Conservation (phyloP, 139 green algal species). For the Coccomyxa sp. region DNA sequence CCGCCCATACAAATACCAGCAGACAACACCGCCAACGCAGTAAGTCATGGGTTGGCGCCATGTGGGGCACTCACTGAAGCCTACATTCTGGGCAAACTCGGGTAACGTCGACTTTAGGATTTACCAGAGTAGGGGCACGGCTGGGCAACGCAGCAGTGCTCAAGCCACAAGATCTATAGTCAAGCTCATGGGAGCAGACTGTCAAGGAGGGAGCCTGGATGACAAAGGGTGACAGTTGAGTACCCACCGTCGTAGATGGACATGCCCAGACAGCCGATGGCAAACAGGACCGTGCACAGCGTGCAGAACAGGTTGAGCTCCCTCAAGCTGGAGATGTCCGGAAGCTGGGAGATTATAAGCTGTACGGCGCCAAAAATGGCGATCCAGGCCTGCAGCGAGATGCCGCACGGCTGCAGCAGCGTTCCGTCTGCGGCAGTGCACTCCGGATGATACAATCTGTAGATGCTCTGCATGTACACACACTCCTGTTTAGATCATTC, state of each 20-base stretch:
- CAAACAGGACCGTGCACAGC: constrained; percentile 34
- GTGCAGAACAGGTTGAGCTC: constrained; percentile 33
- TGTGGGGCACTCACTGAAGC: too few species aligned
- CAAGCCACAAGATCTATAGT: too few species aligned
- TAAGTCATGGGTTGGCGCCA: too few species aligned
- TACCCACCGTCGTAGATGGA: constrained; percentile 24
- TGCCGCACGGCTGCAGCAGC: constrained; percentile 1
- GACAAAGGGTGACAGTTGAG: neutral
- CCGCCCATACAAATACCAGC: too few species aligned
- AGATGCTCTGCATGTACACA: neutral
- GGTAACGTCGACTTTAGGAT: too few species aligned
- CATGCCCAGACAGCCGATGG: constrained; percentile 14
- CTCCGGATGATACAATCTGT: constrained; percentile 1
- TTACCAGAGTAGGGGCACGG: too few species aligned
- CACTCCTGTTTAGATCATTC: too few species aligned
- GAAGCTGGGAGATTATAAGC: constrained; percentile 38
- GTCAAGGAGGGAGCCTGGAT: neutral
- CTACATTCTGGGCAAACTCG: too few species aligned
- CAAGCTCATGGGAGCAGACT: too few species aligned
- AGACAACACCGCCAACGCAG: too few species aligned
- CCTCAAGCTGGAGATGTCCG: constrained; percentile 29
- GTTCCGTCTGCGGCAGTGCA: neutral
- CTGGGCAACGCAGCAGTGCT: too few species aligned
- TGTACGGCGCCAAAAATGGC: constrained; percentile 38
- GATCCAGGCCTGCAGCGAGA: constrained; percentile 24